These are phyloP conservation scores for Phaffia australis DNA, from an alignment of 768 basidiomycete genomes.

Conservation along the genomic window DNA sequence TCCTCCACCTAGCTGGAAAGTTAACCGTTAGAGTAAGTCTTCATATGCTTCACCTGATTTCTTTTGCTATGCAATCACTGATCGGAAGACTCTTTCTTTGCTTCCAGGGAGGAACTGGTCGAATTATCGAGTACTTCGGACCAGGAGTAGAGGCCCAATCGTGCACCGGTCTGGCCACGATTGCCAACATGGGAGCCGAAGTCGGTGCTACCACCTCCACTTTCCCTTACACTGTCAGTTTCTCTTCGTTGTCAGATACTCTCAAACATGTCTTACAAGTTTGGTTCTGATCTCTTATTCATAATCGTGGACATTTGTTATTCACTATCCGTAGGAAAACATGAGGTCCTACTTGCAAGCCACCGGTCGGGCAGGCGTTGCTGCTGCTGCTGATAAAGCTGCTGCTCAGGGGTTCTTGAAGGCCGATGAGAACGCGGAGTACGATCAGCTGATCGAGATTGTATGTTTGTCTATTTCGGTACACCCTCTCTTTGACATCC, in stretches of 20 bases:
- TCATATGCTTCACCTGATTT: not conserved
- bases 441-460: conserved; percentile 89
- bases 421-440: conserved; percentile 79
- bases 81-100: not conserved
- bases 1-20: conserved; percentile 84
- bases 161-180: conserved; percentile 91
- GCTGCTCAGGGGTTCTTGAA: conserved; percentile 63
- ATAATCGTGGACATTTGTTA: too few species aligned
- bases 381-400: conserved; percentile 73
- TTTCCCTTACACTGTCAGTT: conserved; percentile 76
- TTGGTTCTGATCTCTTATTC: too few species aligned
- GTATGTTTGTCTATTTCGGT: conserved; percentile 44
- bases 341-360: conserved; percentile 85
- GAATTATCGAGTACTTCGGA: conserved; percentile 93
- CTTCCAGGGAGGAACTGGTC: conserved; percentile 79
- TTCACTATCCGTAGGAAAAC: conserved; percentile 34
- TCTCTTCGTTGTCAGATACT: not conserved
- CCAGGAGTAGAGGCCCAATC: conserved; percentile 80
- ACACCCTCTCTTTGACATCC: not conserved
- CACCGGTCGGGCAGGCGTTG: conserved; percentile 77
- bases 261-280: too few species aligned
- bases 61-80: not conserved
- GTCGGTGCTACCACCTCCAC: conserved; percentile 99
- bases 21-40: conserved; percentile 76
- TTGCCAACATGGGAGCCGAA: conserved; percentile 99